Base-by-base conservation (phyloP, 1,284 basidiomycete species). In the Schizophyllum amplum region DNA sequence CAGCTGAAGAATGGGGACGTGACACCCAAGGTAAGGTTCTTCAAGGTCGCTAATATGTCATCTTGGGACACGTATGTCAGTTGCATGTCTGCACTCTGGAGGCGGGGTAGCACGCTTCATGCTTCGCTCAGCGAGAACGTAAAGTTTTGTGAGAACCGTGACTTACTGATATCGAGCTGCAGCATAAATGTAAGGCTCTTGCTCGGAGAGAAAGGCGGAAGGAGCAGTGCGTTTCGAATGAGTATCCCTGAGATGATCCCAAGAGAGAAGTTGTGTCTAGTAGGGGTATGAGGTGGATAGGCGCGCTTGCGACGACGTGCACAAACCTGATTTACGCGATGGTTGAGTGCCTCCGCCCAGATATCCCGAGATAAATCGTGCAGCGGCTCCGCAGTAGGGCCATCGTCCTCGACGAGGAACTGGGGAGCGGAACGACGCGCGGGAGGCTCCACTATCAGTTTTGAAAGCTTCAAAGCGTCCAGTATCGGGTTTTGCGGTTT, bases 401-500 rank as follows among this genome's bases (percentile, higher is more conserved):
- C 6, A 5, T 33, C 27, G 27, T 6, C 27, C 13, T 33, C 27
- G 13, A 33, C n/a, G n/a, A n/a, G n/a, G n/a, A n/a, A n/a, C n/a
- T n/a, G n/a, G n/a, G 27, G 27, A 6, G 6, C 27, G 27, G 6
- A 5, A 13, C 5, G 5, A 13, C 27, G 27, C 13, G 27, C 5
- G 27, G 27, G 13, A 33, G 27, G 27, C 27, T 33, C 6, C 13
- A 13, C 27, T 6, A 6, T 33, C 6, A 47, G 24, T 5, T 61
- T 60, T 54, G 67, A 60, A 11, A 72, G 65, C 27, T 75, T 74
- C 25, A 86, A 62, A 20, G 75, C 70, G 49, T 84, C 80, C 66
- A 90, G 72, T 59, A 90, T 88, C 1, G 87, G 88, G 67, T 90
- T 84, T 64, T 90, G 88, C 2, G 88, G 87, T 61, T 79, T 81